Conservation (phyloP, 2,329 filamentous ascomycete species). For the Rhynchosporium secalis region DNA sequence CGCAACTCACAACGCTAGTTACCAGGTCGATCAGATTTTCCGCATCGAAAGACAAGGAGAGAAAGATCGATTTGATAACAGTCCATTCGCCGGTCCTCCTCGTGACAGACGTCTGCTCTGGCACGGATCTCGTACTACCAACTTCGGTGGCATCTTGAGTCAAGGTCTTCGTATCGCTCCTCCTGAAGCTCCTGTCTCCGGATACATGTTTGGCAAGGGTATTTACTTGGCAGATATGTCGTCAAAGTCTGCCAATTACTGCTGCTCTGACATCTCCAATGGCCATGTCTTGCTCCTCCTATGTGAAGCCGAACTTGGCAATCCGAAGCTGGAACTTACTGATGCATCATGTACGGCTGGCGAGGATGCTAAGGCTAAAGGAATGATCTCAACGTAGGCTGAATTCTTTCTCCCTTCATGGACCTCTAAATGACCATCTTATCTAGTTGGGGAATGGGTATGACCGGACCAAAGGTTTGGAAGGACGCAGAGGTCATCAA, state of each 20-base stretch:
- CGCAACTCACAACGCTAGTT: slow-evolving; percentile 61
- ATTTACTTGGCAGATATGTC: slow-evolving; percentile 87
- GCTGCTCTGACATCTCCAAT: slow-evolving; percentile 60
- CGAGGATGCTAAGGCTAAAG: slow-evolving; percentile 58
- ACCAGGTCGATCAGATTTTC: slow-evolving; percentile 74
- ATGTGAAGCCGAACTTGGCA: slow-evolving; percentile 80
- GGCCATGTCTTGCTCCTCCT: slow-evolving; percentile 74
- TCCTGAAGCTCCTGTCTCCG: slow-evolving; percentile 73
- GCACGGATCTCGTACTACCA: slow-evolving; percentile 83
- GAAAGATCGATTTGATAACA: slow-evolving; percentile 63
- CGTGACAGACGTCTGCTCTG: slow-evolving; percentile 73
- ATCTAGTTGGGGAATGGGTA: slow-evolving; percentile 70
- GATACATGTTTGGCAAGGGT: slow-evolving; percentile 90
- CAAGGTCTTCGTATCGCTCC: slow-evolving; percentile 90
- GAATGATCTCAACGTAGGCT: slow-evolving; percentile 43
- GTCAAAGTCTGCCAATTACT: slow-evolving; percentile 81
- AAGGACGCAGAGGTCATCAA: slow-evolving; percentile 72
- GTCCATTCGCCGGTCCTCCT: slow-evolving; percentile 47
- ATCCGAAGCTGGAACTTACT: slow-evolving; percentile 67
- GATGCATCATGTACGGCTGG: slow-evolving; percentile 62
- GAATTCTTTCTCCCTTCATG: background rate
- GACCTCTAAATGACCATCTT: background rate
- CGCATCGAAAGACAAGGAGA: slow-evolving; percentile 77
- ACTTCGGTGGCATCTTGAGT: slow-evolving; percentile 83
- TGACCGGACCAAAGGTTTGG: slow-evolving; percentile 65